These are phyloP conservation scores for Yamadazyma endophytica DNA, from an alignment of 805 yeast species.

Conservation along the genomic window DNA sequence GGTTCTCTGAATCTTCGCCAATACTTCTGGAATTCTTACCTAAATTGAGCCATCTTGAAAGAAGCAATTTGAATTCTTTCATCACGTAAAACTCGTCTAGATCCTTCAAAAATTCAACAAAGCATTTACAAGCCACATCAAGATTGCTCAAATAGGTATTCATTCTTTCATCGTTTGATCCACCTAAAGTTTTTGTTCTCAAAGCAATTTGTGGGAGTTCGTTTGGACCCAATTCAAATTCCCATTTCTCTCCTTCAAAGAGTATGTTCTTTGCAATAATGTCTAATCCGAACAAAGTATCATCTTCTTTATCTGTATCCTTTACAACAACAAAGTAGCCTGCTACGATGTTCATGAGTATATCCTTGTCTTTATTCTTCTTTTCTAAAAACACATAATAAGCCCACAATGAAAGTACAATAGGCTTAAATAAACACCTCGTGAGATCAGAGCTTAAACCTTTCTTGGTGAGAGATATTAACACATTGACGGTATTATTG, in stretches of 20 bases:
- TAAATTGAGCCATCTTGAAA: constrained; percentile 57
- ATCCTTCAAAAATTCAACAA: constrained; percentile 42
- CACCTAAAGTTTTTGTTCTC: constrained; percentile 1
- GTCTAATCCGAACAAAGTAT: constrained; percentile 21
- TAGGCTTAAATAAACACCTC: constrained; percentile 23
- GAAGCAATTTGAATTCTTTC: constrained; percentile 43
- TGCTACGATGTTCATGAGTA: constrained; percentile 35
- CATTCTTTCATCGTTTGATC: constrained; percentile 21
- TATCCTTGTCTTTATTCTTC: constrained; percentile 25
- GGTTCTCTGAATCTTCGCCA: constrained; percentile 35
- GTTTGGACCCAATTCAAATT: constrained; percentile 39
- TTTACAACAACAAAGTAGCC: constrained; percentile 27
- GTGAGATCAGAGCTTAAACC: constrained; percentile 22
- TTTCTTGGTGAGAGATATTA: constrained; percentile 55
- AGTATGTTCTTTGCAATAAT: constrained; percentile 29
- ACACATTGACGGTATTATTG: constrained; percentile 61
- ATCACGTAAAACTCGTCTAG: constrained; percentile 46
- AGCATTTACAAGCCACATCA: constrained; percentile 22
- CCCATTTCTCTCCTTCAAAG: constrained; percentile 32
- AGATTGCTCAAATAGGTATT: constrained; percentile 22
- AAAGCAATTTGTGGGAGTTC: constrained; percentile 26
- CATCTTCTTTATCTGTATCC: constrained; percentile 12
- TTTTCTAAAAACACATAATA: constrained; percentile 35
- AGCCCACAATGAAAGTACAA: constrained; percentile 39
- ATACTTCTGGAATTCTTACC: constrained; percentile 5